These are phyloP conservation scores for Lenwebbia sp. DNA, from an alignment of 345 rosid species.

Conservation along the genomic window DNA sequence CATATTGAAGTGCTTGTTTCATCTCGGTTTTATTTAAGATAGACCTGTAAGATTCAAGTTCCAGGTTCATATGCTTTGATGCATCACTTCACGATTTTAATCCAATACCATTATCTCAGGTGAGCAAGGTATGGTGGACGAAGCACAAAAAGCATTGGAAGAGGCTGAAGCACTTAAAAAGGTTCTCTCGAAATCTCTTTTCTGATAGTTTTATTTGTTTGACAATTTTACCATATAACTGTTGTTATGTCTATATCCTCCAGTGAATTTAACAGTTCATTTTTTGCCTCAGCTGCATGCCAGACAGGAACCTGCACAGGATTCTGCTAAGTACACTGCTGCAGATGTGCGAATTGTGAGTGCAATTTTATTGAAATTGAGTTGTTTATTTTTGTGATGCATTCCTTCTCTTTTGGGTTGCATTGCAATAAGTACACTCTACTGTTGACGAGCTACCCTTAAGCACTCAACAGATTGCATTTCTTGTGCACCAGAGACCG, in stretches of 20 bases:
- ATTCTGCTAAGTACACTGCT: slow-evolving; percentile 84
- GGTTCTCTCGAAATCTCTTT: slow-evolving; percentile 25
- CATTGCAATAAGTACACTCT: background rate
- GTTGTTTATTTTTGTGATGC: background rate
- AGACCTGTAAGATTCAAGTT: background rate
- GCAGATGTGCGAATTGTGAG: slow-evolving; percentile 98
- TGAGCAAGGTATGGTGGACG: slow-evolving; percentile 99
- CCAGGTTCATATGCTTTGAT: background rate
- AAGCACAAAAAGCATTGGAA: slow-evolving; percentile 96
- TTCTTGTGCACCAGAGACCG: background rate
- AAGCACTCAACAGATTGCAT: background rate
- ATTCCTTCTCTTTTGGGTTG: background rate
- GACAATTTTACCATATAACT: background rate
- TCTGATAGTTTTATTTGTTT: background rate
- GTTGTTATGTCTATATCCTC: background rate
- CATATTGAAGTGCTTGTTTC: background rate
- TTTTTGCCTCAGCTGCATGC: slow-evolving; percentile 50
- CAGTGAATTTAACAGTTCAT: background rate
- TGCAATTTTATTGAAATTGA: slow-evolving; percentile 3
- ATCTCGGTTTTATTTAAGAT: background rate
- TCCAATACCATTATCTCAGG: slow-evolving; percentile 24
- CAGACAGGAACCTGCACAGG: slow-evolving; percentile 66
- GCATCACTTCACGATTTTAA: background rate
- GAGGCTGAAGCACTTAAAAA: slow-evolving; percentile 99
- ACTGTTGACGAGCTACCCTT: background rate